These are phyloP conservation scores for Magnusiomyces suaveolens DNA, from an alignment of 1,139 yeast genomes.

Conservation along the genomic window DNA sequence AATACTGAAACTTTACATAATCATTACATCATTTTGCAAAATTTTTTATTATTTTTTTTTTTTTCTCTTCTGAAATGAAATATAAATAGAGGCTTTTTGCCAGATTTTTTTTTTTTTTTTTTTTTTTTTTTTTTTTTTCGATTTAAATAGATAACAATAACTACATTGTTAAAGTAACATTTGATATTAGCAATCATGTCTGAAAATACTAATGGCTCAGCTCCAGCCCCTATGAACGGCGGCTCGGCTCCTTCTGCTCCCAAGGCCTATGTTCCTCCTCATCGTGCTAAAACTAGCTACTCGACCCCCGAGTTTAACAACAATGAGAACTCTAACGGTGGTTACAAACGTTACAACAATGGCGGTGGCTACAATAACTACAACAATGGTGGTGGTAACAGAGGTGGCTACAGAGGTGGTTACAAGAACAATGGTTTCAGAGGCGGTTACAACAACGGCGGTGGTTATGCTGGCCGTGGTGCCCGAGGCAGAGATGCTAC, in stretches of 20 bases:
- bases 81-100: too few species aligned
- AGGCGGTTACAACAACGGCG: constrained; percentile 23
- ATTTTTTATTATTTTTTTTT: too few species aligned
- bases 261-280: constrained; percentile 5
- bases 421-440: constrained; percentile 31
- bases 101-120: too few species aligned
- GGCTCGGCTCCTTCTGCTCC: not conserved
- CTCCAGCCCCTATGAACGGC: constrained; percentile 2
- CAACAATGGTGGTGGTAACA: constrained; percentile 4
- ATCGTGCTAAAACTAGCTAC: constrained; percentile 3
- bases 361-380: constrained; percentile 4
- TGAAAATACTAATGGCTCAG: not conserved
- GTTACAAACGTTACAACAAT: constrained; percentile 3
- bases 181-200: not conserved
- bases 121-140: not conserved
- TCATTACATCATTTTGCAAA: not conserved
- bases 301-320: not conserved
- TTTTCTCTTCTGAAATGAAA: too few species aligned
- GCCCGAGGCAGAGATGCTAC: constrained; percentile 26
- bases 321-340: not conserved
- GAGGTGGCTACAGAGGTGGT: constrained; percentile 19
- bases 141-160: not conserved
- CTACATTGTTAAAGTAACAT: not conserved
- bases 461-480: constrained; percentile 34
- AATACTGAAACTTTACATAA: not conserved